These are phyloP conservation scores for Komagataella populi DNA, from an alignment of 805 yeast species.

Conservation along the genomic window DNA sequence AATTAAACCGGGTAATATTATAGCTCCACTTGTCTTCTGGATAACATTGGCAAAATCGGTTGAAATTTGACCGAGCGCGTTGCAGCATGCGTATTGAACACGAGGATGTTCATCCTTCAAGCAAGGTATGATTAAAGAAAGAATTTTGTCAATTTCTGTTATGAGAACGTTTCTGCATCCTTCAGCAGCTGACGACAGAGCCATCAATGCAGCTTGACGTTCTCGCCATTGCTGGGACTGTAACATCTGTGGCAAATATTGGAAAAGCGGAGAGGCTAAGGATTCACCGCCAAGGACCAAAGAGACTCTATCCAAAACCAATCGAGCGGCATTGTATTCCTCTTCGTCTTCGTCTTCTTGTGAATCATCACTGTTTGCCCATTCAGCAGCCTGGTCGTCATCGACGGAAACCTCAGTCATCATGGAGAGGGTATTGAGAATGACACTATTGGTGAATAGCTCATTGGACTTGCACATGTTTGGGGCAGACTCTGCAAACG, in stretches of 20 bases:
- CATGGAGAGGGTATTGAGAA: constrained; percentile 62
- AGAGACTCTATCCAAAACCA: constrained; percentile 84
- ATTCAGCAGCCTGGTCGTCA: constrained; percentile 83
- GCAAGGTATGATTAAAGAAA: constrained; percentile 79
- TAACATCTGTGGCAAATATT: constrained; percentile 75
- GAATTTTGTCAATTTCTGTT: constrained; percentile 63
- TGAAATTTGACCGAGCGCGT: constrained; percentile 91
- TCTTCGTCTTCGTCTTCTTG: constrained; percentile 76
- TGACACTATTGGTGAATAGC: constrained; percentile 57
- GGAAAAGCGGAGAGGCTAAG: constrained; percentile 77
- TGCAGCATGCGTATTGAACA: constrained; percentile 95
- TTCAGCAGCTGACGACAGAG: constrained; percentile 91
- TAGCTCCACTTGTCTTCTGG: constrained; percentile 67
- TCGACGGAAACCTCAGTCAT: constrained; percentile 88
- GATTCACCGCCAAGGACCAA: constrained; percentile 72
- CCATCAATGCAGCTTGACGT: constrained; percentile 95
- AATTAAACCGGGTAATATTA: constrained; percentile 79
- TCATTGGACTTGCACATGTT: constrained; percentile 82
- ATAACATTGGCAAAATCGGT: constrained; percentile 90
- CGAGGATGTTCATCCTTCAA: constrained; percentile 80
- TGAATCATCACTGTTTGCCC: constrained; percentile 66
- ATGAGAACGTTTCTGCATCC: constrained; percentile 88
- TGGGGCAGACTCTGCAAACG: constrained; percentile 89
- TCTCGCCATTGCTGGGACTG: constrained; percentile 77
- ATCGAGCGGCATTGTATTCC: constrained; percentile 85